These are phyloP conservation scores for Penicillium turbatum DNA, from an alignment of 495 filamentous ascomycete genomes.

Conservation along the genomic window DNA sequence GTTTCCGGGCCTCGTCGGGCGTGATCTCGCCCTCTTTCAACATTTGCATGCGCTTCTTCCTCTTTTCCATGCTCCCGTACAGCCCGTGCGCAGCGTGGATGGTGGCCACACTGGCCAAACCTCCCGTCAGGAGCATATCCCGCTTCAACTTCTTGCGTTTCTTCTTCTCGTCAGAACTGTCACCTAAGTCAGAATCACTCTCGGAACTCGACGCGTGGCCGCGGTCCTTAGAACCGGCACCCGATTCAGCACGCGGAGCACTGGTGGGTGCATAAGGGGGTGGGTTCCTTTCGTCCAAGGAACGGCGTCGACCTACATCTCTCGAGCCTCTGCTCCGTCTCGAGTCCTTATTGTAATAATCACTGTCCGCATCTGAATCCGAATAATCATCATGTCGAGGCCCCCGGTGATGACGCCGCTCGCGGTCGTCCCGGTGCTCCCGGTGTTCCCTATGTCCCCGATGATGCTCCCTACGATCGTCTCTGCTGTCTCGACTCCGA, in stretches of 20 bases:
- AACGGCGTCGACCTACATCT: slow-evolving; percentile 49
- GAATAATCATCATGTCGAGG: slow-evolving; percentile 27
- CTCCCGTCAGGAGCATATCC: slow-evolving; percentile 79
- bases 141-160: slow-evolving; percentile 72
- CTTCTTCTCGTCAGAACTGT: slow-evolving; percentile 74
- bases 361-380: slow-evolving; percentile 53
- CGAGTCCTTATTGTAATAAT: slow-evolving; percentile 44
- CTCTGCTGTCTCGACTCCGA: slow-evolving; percentile 29
- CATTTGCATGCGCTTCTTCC: slow-evolving; percentile 62
- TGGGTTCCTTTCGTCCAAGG: slow-evolving; percentile 13
- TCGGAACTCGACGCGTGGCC: slow-evolving; percentile 20
- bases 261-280: slow-evolving; percentile 15
- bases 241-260: slow-evolving; percentile 14
- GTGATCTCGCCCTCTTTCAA: slow-evolving; percentile 71
- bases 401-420: slow-evolving; percentile 23
- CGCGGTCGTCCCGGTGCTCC: slow-evolving; percentile 21
- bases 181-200: slow-evolving; percentile 60
- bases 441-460: slow-evolving; percentile 6
- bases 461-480: slow-evolving; percentile 31
- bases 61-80: slow-evolving; percentile 70
- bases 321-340: slow-evolving; percentile 45
- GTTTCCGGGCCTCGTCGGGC: slow-evolving; percentile 67
- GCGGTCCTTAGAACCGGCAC: neutral
- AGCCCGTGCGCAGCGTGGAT: slow-evolving; percentile 82
- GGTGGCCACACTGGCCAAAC: slow-evolving; percentile 80